A percentile compares a stretch with the other conserved stretches of the same genome.
These are phyloP conservation scores for Suhomyces xylopsoci DNA, from an alignment of 805 yeast species.

Conservation along the genomic window DNA sequence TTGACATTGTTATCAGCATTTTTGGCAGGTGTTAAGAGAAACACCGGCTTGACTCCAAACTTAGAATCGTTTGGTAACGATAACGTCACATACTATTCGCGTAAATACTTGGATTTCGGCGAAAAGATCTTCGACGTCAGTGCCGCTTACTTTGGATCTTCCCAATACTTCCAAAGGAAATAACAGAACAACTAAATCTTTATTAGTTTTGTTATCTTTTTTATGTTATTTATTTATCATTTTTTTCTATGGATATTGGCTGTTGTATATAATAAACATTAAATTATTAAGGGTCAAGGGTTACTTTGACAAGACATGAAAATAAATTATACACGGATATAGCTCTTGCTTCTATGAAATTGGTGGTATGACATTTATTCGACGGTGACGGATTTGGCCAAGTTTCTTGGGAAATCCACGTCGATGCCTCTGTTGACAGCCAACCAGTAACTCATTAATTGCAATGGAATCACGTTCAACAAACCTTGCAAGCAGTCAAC, in stretches of 20 bases:
- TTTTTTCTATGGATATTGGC: not conserved
- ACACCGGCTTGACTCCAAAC: slow-evolving; percentile 64
- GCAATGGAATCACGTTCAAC: slow-evolving; percentile 90
- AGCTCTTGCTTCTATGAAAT: not conserved
- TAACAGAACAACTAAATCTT: slow-evolving; percentile 18
- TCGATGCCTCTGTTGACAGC: slow-evolving; percentile 93
- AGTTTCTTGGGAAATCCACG: slow-evolving; percentile 97
- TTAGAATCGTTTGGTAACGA: slow-evolving; percentile 42
- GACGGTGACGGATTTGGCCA: slow-evolving; percentile 97
- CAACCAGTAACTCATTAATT: slow-evolving; percentile 93
- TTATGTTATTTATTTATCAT: not conserved
- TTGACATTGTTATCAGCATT: slow-evolving; percentile 61
- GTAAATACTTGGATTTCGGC: slow-evolving; percentile 77
- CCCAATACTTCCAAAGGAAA: slow-evolving; percentile 69
- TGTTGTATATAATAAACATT: not conserved
- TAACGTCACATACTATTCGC: slow-evolving; percentile 49
- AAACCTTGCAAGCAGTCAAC: slow-evolving; percentile 98
- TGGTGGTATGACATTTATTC: slow-evolving; percentile 48
- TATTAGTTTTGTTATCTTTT: not conserved
- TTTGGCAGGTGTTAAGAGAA: slow-evolving; percentile 69
- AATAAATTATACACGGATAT: not conserved
- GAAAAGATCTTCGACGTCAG: slow-evolving; percentile 75
- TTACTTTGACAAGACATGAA: not conserved
- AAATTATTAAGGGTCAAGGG: not conserved
- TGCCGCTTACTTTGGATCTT: slow-evolving; percentile 65